Base-by-base conservation (phyloP, 352 stramenopile species). In the Phytophthora citricola region DNA sequence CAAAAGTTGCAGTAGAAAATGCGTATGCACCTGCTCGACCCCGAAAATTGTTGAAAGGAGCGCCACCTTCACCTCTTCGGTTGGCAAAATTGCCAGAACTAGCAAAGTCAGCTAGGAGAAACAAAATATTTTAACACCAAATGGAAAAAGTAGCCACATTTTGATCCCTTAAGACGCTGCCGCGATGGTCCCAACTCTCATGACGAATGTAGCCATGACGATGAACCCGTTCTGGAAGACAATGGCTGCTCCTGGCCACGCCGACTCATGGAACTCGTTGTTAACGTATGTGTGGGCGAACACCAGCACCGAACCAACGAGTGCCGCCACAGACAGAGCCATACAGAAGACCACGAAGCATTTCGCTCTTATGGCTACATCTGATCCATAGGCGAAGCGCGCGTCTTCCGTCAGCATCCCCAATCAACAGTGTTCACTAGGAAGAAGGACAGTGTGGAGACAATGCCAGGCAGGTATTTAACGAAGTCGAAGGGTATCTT, bases 361-460 rank as follows among this genome's bases (percentile, higher is more conserved):
- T 27, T 78, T 89, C 24, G 81, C 81, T 58, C 73, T 63, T 8
- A 54, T 74, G 8, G 79, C 81, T 44, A 81, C 76, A 34, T 85
- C 76, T 1, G 70, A 68, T 8, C 79, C 77, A 47, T 90, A 89
- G 17, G 59, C 47, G 54, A 73, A 77, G 22, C 64, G 38, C 8
- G 73, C 68, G 39, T 83, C 83, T 41, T 87, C 73, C 26, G 63
- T 76, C 2, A 90, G 50, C 79, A 90, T 89, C 9, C 80, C 79
- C 81, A 90, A 63, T 90, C 77, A 12, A 90, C 66, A 29, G 79
- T 86, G 31, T 90, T 90, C 6, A 89, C 47, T 77, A 90, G 49
- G 24, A 90, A 79, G 64, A 90, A 90, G 31, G 75, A 69, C 29
- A 88, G 69, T 38, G 77, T 85, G 1, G 81, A 86, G 51, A 82